Conservation (phyloP, 805 yeast species). For the Myxozyma sirexii region DNA sequence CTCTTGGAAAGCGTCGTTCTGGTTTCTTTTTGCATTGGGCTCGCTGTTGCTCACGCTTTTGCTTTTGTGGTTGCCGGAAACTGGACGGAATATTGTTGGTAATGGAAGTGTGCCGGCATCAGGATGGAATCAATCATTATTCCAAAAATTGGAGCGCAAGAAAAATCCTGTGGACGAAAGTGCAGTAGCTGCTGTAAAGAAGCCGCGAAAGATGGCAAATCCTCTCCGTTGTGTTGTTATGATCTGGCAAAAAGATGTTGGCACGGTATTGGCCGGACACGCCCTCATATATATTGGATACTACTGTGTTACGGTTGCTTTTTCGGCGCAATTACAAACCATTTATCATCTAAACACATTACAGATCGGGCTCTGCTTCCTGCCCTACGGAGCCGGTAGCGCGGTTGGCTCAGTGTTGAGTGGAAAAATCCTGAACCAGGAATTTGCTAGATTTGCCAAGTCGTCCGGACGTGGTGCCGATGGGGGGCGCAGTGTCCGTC, state of each 20-base stretch:
- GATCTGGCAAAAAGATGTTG: slow-evolving; percentile 49
- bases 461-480: slow-evolving; percentile 20
- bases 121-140: slow-evolving; percentile 21
- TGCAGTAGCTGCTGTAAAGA: neutral
- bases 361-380: slow-evolving; percentile 68
- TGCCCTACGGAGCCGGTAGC: slow-evolving; percentile 74
- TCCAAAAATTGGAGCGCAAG: slow-evolving; percentile 9
- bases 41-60: slow-evolving; percentile 56
- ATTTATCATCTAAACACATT: slow-evolving; percentile 56
- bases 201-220: slow-evolving; percentile 9
- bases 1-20: slow-evolving; percentile 87
- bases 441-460: slow-evolving; percentile 21
- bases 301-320: slow-evolving; percentile 68
- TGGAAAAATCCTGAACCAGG: slow-evolving; percentile 53
- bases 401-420: slow-evolving; percentile 59
- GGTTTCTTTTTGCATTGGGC: slow-evolving; percentile 74
- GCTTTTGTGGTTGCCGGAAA: slow-evolving; percentile 70
- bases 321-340: slow-evolving; percentile 57
- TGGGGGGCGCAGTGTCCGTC: slow-evolving; percentile 12
- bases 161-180: neutral
- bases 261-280: slow-evolving; percentile 55
- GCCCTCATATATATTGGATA: slow-evolving; percentile 69
- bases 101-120: slow-evolving; percentile 70
- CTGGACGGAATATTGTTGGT: slow-evolving; percentile 66
- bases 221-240: slow-evolving; percentile 44